phyloP scores from a whole-genome alignment of 305 asterid species.

The Rubia tinctorum region DNA sequence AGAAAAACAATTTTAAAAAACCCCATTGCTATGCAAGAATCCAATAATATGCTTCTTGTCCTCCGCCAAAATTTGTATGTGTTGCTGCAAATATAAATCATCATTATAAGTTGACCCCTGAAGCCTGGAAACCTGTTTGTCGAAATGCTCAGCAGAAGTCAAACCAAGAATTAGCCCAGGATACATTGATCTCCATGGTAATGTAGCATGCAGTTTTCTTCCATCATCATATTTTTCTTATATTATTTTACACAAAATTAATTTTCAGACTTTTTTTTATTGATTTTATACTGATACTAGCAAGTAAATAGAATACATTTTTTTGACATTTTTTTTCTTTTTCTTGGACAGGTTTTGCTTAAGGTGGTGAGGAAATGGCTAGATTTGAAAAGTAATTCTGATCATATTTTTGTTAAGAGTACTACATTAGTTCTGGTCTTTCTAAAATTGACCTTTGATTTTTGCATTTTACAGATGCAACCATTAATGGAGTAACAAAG shows the following conservation, averaged over 20 bases:
- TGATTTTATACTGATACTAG: neutral
- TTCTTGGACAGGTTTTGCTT: constrained; percentile 1
- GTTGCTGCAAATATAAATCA: neutral
- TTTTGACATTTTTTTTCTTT: neutral
- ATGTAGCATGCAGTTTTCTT: neutral
- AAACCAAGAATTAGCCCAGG: neutral
- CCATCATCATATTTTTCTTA: neutral
- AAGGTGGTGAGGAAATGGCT: constrained; percentile 8
- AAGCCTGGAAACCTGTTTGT: neutral
- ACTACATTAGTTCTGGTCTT: neutral
- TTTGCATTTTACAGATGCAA: neutral
- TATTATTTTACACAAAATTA: neutral
- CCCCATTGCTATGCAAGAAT: neutral
- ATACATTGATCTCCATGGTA: neutral
- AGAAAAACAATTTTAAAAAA: too few relatives aligned
- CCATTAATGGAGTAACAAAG: neutral
- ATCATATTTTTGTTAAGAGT: neutral
- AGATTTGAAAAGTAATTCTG: neutral
- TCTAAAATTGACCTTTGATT: neutral
- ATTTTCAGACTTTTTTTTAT: neutral
- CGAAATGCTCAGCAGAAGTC: constrained; percentile 2
- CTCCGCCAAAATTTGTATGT: neutral
- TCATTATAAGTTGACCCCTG: neutral
- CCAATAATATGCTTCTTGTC: neutral
- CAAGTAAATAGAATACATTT: neutral